Evolutionary conservation across 306 rosid genomes (phyloP).

Genomic region (Malus asiatica): DNA sequence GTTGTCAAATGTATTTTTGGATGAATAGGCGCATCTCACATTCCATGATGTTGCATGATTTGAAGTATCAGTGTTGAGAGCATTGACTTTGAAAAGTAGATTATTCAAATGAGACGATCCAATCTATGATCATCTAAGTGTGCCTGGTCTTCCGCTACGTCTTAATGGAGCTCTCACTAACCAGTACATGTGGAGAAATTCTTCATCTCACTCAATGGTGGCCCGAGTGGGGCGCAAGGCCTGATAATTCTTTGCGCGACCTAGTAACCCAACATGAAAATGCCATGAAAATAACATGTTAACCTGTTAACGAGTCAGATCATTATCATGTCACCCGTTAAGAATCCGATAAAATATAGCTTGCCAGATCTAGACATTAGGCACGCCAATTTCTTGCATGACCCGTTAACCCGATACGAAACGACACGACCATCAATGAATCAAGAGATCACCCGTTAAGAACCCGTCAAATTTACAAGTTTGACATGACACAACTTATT

Average conservation of each 20-base stretch:
- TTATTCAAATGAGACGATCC: neutral
- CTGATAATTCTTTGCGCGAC: too few species aligned
- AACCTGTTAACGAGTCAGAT: too few species aligned
- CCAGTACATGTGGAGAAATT: neutral
- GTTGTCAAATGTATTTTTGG: neutral
- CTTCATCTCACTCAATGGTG: neutral
- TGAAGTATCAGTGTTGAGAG: neutral
- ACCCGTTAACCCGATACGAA: accelerated
- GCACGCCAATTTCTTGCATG: too few species aligned
- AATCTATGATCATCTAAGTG: neutral
- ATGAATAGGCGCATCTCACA: neutral
- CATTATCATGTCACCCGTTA: too few species aligned
- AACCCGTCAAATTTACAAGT: too few species aligned
- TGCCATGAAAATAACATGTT: too few species aligned
- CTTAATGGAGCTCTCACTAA: neutral
- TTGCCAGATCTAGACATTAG: too few species aligned
- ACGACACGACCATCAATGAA: too few species aligned
- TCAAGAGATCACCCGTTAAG: accelerated
- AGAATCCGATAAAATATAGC: accelerated
- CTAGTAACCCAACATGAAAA: too few species aligned
- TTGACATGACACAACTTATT: too few species aligned
- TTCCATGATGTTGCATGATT: neutral
- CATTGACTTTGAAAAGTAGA: neutral
- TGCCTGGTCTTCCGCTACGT: neutral
- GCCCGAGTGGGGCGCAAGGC: neutral